Evolutionary conservation across 2,329 filamentous ascomycete genomes (phyloP), one percentile per base, ranked within the genome.

Genomic region (Aspergillus glaucus): DNA sequence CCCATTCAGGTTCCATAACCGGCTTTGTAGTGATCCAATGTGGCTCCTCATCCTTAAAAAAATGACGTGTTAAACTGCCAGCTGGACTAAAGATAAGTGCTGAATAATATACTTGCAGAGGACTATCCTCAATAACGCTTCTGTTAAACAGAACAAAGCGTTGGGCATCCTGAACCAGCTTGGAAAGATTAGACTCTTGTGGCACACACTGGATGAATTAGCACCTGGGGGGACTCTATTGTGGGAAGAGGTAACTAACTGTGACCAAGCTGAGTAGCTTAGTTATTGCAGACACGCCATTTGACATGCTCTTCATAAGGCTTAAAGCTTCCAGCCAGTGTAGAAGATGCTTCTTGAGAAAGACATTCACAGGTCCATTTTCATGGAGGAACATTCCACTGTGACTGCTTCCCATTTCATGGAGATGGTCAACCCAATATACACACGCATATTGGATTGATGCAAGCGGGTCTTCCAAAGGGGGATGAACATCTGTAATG

Each of bases 81-180:
- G 4, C 14, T 37, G 62, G 65, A 40, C 53, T 54, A 43, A 68
- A 69, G 34, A 53, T 52, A 10, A 52, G 55, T 28, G 30, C 50
- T 34, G 51, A 66, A 42, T 37, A 51, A 48, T 70, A 68, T 12
- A 62, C 47, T 48, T 70, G 64, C 6, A 56, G 47, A 10, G 62
- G 54, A 15, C 50, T 30, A 5, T 45, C 50, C 28, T 64, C 47
- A 36, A 67, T 62, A 37, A 57, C 43, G 39, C 14, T 41, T 47
- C 45, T 62, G 46, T 51, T 51, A 48, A 59, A 55, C 21, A 50
- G 56, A 55, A 60, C 62, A 51, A 56, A 66, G 44, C 61, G 53
- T 19, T 50, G 54, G 14, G 55, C 49, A 37, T 69, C 61, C 12
- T 5, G 36, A 26, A 45, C 37, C 17, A 19, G n/a, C 44, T 10